A percentile compares a stretch with the other conserved stretches of the same genome.
These are phyloP conservation scores for Exsudoporus floridanus DNA, from an alignment of 1,284 basidiomycete species.

Conservation along the genomic window DNA sequence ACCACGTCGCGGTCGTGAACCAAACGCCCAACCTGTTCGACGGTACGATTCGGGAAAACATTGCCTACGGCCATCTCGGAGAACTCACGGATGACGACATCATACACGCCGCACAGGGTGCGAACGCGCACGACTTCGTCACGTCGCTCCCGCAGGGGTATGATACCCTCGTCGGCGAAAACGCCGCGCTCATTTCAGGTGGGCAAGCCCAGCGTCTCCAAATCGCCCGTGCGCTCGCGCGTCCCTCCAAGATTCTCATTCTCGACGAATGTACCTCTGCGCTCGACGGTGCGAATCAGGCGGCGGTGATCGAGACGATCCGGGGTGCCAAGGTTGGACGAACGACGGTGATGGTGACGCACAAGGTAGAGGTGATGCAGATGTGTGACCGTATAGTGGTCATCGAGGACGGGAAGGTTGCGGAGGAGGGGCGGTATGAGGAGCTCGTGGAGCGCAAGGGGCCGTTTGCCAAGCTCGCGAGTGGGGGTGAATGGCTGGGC, in stretches of 20 bases:
- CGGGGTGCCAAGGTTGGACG: slow-evolving; percentile 59
- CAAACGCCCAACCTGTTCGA: slow-evolving; percentile 89
- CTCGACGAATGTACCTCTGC: slow-evolving; percentile 95
- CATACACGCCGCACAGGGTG: slow-evolving; percentile 66
- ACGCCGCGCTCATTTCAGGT: slow-evolving; percentile 85
- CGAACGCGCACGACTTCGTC: slow-evolving; percentile 88
- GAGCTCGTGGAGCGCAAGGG: slow-evolving; percentile 68
- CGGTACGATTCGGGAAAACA: slow-evolving; percentile 81
- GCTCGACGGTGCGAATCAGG: slow-evolving; percentile 81
- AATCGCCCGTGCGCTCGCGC: slow-evolving; percentile 86
- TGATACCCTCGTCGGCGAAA: slow-evolving; percentile 85
- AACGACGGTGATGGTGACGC: slow-evolving; percentile 91
- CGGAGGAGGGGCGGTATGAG: slow-evolving; percentile 79
- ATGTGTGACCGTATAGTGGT: slow-evolving; percentile 90
- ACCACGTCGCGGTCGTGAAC: slow-evolving; percentile 82
- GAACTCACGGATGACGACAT: slow-evolving; percentile 54
- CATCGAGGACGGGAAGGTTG: slow-evolving; percentile 73
- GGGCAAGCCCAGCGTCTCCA: slow-evolving; percentile 93
- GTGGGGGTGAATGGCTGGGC: slow-evolving; percentile 82
- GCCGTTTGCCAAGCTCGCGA: slow-evolving; percentile 79
- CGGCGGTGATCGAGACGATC: slow-evolving; percentile 78
- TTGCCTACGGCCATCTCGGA: slow-evolving; percentile 65
- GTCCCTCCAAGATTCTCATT: slow-evolving; percentile 73
- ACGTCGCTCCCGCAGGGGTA: slow-evolving; percentile 79
- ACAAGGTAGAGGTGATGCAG: slow-evolving; percentile 89